Conservation (phyloP, 2,329 filamentous ascomycete species). For the Hypomyces rosellus region DNA sequence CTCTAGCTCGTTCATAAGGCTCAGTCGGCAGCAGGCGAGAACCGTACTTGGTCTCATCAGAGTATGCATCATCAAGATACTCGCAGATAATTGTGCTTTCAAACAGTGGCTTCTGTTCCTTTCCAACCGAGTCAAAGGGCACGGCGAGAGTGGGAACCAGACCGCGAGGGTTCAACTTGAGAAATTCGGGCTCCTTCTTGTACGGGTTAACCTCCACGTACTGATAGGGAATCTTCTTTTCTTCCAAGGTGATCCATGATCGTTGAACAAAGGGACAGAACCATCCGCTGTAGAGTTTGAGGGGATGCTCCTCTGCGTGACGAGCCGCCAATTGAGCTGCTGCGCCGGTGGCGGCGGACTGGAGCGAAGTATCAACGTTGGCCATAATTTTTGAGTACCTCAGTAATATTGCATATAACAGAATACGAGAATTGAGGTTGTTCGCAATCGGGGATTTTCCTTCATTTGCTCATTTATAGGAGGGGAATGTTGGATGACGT, state of each 20-base stretch:
- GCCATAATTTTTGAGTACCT: slow-evolving; percentile 27
- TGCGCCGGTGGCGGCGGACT: slow-evolving; percentile 40
- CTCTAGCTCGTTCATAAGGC: slow-evolving; percentile 58
- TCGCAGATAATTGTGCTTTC: slow-evolving; percentile 69
- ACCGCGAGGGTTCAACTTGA: slow-evolving; percentile 67
- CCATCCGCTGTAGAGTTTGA: slow-evolving; percentile 69
- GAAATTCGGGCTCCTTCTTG: slow-evolving; percentile 60
- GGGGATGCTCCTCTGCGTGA: slow-evolving; percentile 40
- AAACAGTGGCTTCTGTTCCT: slow-evolving; percentile 54
- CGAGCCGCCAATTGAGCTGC: slow-evolving; percentile 41
- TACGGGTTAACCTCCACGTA: slow-evolving; percentile 77
- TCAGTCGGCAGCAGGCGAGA: slow-evolving; percentile 52
- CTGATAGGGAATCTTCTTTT: slow-evolving; percentile 68
- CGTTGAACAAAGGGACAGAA: slow-evolving; percentile 69
- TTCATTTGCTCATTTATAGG: no score
- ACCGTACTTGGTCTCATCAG: slow-evolving; percentile 34
- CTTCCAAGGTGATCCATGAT: slow-evolving; percentile 64
- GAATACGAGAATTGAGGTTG: no score
- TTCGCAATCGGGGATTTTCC: no score
- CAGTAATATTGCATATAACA: no score
- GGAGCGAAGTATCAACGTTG: slow-evolving; percentile 43
- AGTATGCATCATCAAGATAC: slow-evolving; percentile 67
- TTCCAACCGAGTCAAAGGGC: slow-evolving; percentile 22
- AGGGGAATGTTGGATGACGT: no score
- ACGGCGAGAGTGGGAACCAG: slow-evolving; percentile 65